Conservation (phyloP, 345 rosid genomes). For the Stellera chamaejasme region DNA sequence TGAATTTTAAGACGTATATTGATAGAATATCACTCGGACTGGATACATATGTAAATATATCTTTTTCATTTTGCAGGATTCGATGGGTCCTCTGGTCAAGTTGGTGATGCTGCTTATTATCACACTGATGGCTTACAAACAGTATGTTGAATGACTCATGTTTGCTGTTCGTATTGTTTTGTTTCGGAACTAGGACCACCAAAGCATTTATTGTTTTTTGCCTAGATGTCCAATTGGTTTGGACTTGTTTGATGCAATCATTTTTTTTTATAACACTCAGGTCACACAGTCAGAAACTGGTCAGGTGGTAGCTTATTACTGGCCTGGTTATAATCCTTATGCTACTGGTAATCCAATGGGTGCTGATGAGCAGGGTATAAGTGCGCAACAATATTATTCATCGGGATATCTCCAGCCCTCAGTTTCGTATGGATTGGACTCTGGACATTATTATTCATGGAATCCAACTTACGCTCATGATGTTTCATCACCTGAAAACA, state of each 20-base stretch:
- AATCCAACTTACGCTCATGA: constrained; percentile 36
- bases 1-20: neutral
- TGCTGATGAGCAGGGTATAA: constrained; percentile 30
- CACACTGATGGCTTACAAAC: constrained; percentile 21
- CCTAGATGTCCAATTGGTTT: neutral
- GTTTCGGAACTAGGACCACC: neutral
- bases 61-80: constrained; percentile 37
- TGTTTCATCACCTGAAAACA: constrained; percentile 27
- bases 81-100: constrained; percentile 27
- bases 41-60: too few species aligned
- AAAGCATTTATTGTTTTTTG: neutral
- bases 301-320: constrained; percentile 30
- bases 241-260: constrained; percentile 7
- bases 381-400: constrained; percentile 36
- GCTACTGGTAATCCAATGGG: constrained; percentile 28
- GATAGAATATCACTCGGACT: neutral
- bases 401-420: constrained; percentile 33
- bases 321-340: constrained; percentile 41
- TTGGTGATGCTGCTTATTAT: constrained; percentile 32
- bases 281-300: constrained; percentile 40
- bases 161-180: neutral
- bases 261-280: constrained; percentile 21
- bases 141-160: constrained; percentile 28
- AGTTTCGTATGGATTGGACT: constrained; percentile 40
- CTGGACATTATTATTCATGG: constrained; percentile 40